Evolutionary conservation across 2,329 filamentous ascomycete genomes (phyloP), one percentile per base, ranked within the genome.

Genomic region (Aureobasidium uvarum): DNA sequence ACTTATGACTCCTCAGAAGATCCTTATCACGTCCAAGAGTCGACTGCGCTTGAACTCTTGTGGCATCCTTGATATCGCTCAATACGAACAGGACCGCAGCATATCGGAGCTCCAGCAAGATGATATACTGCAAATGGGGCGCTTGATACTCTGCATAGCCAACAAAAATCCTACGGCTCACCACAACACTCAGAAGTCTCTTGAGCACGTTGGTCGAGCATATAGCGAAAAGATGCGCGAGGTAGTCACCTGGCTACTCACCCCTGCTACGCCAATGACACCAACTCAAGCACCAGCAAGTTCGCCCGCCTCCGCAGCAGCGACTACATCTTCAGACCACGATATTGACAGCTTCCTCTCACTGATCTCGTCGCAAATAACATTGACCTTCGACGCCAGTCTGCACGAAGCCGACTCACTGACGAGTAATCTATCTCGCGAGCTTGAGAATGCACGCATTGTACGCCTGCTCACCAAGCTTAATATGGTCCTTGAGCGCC

Each of bases 21-120:
- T 99, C 66, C 84, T 99, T 18, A 74, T 98, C 25, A 97, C 94
- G 0, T 90, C 92, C 51, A 96, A 94, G 78, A 95, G 94, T 73
- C 89, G 93, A 38, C 86, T 99, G 68, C 88, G 94, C 38, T 81
- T 99, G 48, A 94, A 90, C 72, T 92, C 90, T 18, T 98, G 94
- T 76, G 90, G 89, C 1, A 89, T 99, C 38, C 81, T 96, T 67
- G 95, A 99, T 73, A 92, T 99, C 39, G 85, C 96, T 20, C 88
- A 96, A 67, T 92, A 87, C 72, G 93, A 97, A 62, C 81, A 84
- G 38, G 83, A 86, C 59, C 85, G 86, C 28, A 82, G 89, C 2
- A 71, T 94, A 1, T 77, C 84, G 20, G 92, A 98, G 43, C 82
- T 95, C 0, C 95, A 99, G 74, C 87, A 92, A 71, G 91, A 96